phyloP scores from a whole-genome alignment of 495 filamentous ascomycete species.

The Haplographium delicatum region DNA sequence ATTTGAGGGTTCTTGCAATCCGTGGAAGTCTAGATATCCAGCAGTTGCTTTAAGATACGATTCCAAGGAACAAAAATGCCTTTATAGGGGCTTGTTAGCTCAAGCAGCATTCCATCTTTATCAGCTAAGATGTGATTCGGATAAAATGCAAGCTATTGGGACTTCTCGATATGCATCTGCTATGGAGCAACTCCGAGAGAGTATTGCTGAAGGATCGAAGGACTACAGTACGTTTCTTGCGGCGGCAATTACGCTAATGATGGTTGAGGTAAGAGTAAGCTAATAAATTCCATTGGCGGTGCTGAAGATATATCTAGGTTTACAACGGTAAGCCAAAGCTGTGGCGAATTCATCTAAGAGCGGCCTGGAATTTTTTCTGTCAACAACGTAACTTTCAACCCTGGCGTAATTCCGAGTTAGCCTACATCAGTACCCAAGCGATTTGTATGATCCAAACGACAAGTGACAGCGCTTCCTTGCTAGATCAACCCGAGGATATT shows the following conservation, averaged over 20 bases:
- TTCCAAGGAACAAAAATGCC: conserved; percentile 9
- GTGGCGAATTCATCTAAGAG: not conserved
- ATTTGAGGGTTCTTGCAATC: conserved; percentile 19
- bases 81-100: conserved; percentile 16
- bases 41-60: conserved; percentile 15
- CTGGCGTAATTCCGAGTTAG: conserved; percentile 17
- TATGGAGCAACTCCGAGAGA: conserved; percentile 7
- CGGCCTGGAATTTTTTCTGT: not conserved
- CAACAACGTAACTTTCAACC: not conserved
- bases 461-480: conserved; percentile 1
- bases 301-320: conserved; percentile 1
- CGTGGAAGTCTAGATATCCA: conserved; percentile 20
- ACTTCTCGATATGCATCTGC: conserved; percentile 5
- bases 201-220: not conserved
- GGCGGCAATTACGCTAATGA: conserved; percentile 15
- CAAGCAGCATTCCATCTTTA: conserved; percentile 22
- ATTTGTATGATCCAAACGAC: conserved; percentile 18
- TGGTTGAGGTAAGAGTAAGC: conserved; percentile 10
- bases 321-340: conserved; percentile 16
- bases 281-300: not conserved
- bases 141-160: conserved; percentile 6
- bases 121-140: conserved; percentile 3
- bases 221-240: conserved; percentile 16
- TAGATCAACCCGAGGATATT: not conserved
- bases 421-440: conserved; percentile 17